Evolutionary conservation across 805 yeast species (phyloP), one percentile per base, ranked within the genome.

Genomic region (Candida multigemmis): DNA sequence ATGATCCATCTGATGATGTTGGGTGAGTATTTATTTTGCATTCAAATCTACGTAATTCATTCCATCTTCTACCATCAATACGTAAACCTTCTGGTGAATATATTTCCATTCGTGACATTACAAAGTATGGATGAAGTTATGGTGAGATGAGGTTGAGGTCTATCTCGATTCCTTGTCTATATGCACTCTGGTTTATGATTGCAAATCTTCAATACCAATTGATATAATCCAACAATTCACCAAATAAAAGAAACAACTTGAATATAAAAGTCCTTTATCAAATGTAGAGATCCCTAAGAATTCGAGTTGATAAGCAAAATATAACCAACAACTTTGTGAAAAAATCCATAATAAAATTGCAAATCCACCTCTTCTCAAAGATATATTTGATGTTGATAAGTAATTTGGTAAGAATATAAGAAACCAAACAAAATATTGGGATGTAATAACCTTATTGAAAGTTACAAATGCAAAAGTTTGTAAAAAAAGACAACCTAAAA

Each of bases 341-440:
- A 53, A 28, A 0, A 78, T 49, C 98, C 98, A 91, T 4, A 73
- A 43, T 0, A 47, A 31, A 1, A 73, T 34, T 21, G 69, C 57
- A 0, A 51, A 9, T 0, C 62, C 2, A 1, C 81, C 82, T 25
- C 48, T 47, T 4, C 41, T 28, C 0, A 29, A 34, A 0, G 48
- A 34, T 1, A 55, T 32, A 2, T 42, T 48, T 0, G 84, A 61
- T 6, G 55, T 46, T 2, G 77, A 60, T 6, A 85, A 47, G 41
- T 60, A 77, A 29, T 82, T 71, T 2, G 98, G 97, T 22, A 89
- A 50, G 37, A 87, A 73, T 9, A 86, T 81, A 40, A 91, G 56
- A 44, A 80, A 91, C 98, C 98, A 91, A 35, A 89, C 73, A 53
- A 91, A 91, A 53, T 91, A 91, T 56, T 91, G 98, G 1, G 96